Base-by-base conservation (phyloP, 345 rosid genomes). In the Citrus inodora region DNA sequence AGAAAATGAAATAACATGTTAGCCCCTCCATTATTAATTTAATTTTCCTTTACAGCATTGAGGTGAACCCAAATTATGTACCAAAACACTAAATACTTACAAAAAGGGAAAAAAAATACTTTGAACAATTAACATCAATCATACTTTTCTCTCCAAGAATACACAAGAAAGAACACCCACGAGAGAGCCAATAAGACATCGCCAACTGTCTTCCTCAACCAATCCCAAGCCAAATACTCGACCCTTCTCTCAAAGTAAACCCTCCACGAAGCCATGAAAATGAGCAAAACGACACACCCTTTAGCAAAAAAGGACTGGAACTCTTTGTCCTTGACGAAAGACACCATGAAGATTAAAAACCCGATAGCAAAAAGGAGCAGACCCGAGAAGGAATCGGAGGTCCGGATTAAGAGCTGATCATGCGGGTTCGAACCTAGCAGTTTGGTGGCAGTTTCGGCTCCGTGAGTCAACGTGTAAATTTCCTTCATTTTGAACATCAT, bases 311-410 rank as follows among this genome's bases (percentile, higher is more conserved):
- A 92, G 0, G 82, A 79, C 62, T 90, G 92, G 32, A 90, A 90
- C 32, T 88, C 91, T 67, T 80, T 74, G 62, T 92, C 97, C 81
- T 70, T 86, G 1, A 88, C 87, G 69, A 87, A 86, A n/a, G 97
- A 75, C 4, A 92, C 94, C 97, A 92, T 90, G 77, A 90, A 86
- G 6, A 92, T 80, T 67, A 92, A 42, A 53, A 87, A 82, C 67
- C 97, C 97, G 75, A 92, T 87, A 0, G 89, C 83, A 62, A 92
- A 86, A 0, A 90, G 86, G 7, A 92, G 88, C 80, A 92, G 59
- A 37, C 97, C 97, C 13, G 97, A 85, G 78, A 92, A 92, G 1
- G 97, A 92, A 76, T 90, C 97, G 32, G 92, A 92, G 48, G 94
- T 88, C 85, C 84, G 78, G 78, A 90, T 87, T 82, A 90, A 80